A percentile compares a stretch with the other conserved stretches of the same genome.
Conservation (phyloP, 768 basidiomycete genomes). For the Kwoniella heveanensis region DNA sequence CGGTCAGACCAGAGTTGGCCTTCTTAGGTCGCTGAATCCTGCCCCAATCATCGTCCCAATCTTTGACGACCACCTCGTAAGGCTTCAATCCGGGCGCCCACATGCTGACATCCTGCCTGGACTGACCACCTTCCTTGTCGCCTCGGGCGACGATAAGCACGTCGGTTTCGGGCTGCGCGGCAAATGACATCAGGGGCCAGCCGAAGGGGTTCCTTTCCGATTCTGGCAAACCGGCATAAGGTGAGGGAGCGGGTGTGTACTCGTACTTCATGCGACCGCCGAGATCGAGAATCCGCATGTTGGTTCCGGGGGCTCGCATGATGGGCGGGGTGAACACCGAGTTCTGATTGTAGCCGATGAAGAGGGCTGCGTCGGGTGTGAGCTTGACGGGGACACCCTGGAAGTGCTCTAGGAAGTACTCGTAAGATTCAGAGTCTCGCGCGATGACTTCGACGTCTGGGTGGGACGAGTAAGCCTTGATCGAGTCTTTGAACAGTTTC, state of each 20-base stretch:
- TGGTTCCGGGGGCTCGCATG: constrained; percentile 16
- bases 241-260: background rate
- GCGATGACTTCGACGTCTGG: constrained; percentile 9
- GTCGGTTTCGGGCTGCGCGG: constrained; percentile 3
- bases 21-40: constrained; percentile 11
- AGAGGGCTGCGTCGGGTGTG: constrained; percentile 13
- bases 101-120: constrained; percentile 4
- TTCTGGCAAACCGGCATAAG: background rate
- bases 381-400: constrained; percentile 7
- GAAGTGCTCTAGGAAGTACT: constrained; percentile 2
- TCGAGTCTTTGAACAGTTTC: constrained; percentile 3
- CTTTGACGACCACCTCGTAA: background rate
- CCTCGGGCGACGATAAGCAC: constrained; percentile 10
- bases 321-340: constrained; percentile 13
- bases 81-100: constrained; percentile 4
- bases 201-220: constrained; percentile 9
- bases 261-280: background rate
- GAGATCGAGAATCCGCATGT: constrained; percentile 5
- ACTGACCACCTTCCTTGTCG: constrained; percentile 18
- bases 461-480: constrained; percentile 8
- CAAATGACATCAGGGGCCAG: constrained; percentile 11
- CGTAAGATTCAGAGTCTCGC: constrained; percentile 9
- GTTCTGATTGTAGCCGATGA: constrained; percentile 12
- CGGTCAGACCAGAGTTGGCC: constrained; percentile 14
- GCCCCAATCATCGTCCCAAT: constrained; percentile 15